Evolutionary conservation across 257 asterid species (phyloP).

Genomic region (Solanum clarkiae): DNA sequence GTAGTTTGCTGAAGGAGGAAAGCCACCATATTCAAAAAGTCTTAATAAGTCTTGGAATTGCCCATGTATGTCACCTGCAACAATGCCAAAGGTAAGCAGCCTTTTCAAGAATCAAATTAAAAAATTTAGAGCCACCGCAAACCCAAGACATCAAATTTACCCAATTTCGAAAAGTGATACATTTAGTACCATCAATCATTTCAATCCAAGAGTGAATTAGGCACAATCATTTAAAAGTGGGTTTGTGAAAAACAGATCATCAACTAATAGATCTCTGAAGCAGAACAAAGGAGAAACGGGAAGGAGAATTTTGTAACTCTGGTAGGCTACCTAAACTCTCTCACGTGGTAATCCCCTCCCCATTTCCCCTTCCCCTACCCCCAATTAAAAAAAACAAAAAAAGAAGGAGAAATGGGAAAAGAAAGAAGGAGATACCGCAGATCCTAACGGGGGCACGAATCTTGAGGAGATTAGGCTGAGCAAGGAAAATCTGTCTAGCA

Average conservation of each 20-base stretch:
- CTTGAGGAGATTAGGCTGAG: constrained; percentile 65
- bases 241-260: too few relatives aligned
- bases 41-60: constrained; percentile 67
- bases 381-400: too few relatives aligned
- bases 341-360: too few relatives aligned
- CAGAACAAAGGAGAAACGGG: too few relatives aligned
- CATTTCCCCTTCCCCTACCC: too few relatives aligned
- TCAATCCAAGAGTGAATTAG: background rate
- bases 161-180: background rate
- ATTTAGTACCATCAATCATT: background rate
- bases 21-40: constrained; percentile 66
- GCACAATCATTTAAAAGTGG: background rate
- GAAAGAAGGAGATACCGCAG: constrained; percentile 32
- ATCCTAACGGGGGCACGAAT: constrained; percentile 71
- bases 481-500: constrained; percentile 68
- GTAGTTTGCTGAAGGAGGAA: constrained; percentile 59
- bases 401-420: too few relatives aligned
- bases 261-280: background rate
- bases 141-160: background rate
- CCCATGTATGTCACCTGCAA: constrained; percentile 75
- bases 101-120: background rate
- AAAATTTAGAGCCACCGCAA: background rate
- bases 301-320: too few relatives aligned
- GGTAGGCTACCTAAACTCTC: too few relatives aligned
- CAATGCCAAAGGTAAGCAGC: background rate